A percentile compares a stretch with the other conserved stretches of the same genome.
phyloP scores from a whole-genome alignment of 2,329 filamentous ascomycete species.

The Alternaria triticimaculans region DNA sequence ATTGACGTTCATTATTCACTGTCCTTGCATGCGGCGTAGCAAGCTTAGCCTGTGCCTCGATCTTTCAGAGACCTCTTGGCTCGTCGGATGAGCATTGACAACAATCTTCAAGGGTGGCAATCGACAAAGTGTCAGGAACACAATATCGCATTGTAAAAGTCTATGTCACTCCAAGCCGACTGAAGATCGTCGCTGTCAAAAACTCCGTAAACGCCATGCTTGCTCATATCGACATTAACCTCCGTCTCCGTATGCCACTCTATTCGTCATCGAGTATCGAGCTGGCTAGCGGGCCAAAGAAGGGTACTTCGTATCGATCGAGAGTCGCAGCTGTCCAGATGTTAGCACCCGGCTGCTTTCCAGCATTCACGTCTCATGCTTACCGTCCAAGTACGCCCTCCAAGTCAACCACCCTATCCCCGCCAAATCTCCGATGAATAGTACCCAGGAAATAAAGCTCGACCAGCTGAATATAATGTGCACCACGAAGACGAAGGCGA shows the following conservation, averaged over 20 bases:
- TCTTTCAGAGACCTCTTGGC: neutral
- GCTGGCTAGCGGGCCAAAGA: constrained; percentile 84
- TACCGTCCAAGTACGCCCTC: constrained; percentile 84
- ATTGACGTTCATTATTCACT: neutral
- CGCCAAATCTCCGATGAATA: constrained; percentile 77
- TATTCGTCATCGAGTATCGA: constrained; percentile 89
- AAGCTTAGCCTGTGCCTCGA: neutral
- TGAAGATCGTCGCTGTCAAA: neutral
- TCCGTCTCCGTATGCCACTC: neutral
- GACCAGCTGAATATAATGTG: constrained; percentile 91
- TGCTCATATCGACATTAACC: neutral
- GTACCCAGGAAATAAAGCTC: constrained; percentile 78
- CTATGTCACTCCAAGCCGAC: neutral
- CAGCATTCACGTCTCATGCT: constrained; percentile 38
- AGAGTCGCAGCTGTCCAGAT: constrained; percentile 63
- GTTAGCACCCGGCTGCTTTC: constrained; percentile 11
- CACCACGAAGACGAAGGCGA: constrained; percentile 72
- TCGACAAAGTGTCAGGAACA: neutral
- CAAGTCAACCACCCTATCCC: constrained; percentile 79
- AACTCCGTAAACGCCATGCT: constrained; percentile 21
- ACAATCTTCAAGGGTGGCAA: neutral
- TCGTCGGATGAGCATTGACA: neutral
- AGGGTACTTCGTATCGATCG: constrained; percentile 79
- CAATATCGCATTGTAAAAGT: neutral
- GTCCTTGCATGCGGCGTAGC: neutral